Base-by-base conservation (phyloP, 2,329 filamentous ascomycete genomes). In the Chrysosporium queenslandicum region DNA sequence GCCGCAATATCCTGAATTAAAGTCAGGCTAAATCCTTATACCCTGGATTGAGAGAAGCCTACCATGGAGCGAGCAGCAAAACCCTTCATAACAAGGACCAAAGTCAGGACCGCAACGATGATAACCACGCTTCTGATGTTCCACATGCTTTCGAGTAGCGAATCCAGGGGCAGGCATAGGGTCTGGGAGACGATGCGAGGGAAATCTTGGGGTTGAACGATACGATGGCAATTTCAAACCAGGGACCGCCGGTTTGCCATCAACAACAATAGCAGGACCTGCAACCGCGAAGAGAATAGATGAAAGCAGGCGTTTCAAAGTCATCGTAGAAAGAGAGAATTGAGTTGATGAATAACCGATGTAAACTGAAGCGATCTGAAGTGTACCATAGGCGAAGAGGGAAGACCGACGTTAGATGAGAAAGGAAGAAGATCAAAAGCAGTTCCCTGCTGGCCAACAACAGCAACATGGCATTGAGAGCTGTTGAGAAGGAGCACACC, bases 41-140 rank as follows among this genome's bases (percentile, higher is more conserved):
- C 3, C 12, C 29, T 39, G 18, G 8, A 7, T 30, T 8, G 23
- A 9, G 46, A 36, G 25, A 5, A 18, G 60, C 56, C 46, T 61
- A 70, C 69, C 69, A 53, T 65, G 59, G 43, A 59, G 56, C 14
- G 69, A 71, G 57, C 69, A 72, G 57, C 69, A 72, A 34, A 64
- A 63, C 14, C 61, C 62, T 36, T 63, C 57, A 9, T 61, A 55
- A 49, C 69, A 72, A 30, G 59, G 61, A 4, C 67, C 68, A 45
- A 60, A 58, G 20, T 60, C 58, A 18, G 62, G 61, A 21, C 69
- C 69, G 53, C 69, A 72, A 46, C 62, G 62, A 41, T 58, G 21
- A 20, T n/a, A 16, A 16, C 21, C 46, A 23, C 39, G 53, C 46
- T 55, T 45, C 18, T 48, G n/a, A 16, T 39, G n/a, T 14, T 43